phyloP scores from a whole-genome alignment of 441 rosid species.

The Omphalea diandra region DNA sequence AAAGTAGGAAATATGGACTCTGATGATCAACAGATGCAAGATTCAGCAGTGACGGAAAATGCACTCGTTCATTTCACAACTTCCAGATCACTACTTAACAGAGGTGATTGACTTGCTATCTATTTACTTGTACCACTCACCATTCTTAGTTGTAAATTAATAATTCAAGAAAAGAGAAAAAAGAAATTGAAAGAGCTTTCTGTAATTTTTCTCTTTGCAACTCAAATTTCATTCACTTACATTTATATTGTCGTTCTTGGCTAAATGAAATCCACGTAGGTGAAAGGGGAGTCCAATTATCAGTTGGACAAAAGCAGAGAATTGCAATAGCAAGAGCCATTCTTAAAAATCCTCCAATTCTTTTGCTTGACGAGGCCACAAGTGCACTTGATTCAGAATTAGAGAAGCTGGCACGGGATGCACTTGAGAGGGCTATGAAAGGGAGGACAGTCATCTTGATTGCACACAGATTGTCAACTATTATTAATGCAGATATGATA shows the following conservation, averaged over 20 bases:
- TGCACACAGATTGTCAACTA: slow-evolving; percentile 65
- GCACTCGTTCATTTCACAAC: slow-evolving; percentile 56
- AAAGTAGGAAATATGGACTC: slow-evolving; percentile 60
- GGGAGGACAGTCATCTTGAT: slow-evolving; percentile 63
- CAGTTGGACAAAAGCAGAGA: slow-evolving; percentile 73
- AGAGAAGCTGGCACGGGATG: slow-evolving; percentile 60
- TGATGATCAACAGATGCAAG: slow-evolving; percentile 42
- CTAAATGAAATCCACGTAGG: slow-evolving; percentile 45
- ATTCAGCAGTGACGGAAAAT: slow-evolving; percentile 58
- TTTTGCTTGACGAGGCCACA: slow-evolving; percentile 73
- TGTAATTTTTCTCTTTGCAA: background rate
- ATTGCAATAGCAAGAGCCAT: slow-evolving; percentile 67
- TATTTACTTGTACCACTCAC: background rate
- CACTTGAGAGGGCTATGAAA: slow-evolving; percentile 58
- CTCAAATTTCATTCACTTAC: no score
- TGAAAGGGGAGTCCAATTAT: slow-evolving; percentile 64
- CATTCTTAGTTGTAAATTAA: background rate
- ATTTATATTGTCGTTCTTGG: background rate
- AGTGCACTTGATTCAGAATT: slow-evolving; percentile 72
- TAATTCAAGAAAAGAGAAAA: background rate
- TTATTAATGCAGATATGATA: slow-evolving; percentile 58
- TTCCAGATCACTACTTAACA: slow-evolving; percentile 56
- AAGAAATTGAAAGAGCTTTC: no score
- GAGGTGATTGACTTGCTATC: slow-evolving; percentile 39
- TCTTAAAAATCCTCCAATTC: slow-evolving; percentile 63